Evolutionary conservation across 495 filamentous ascomycete genomes (phyloP), one percentile per base, ranked within the genome.

Genomic region (Geoglossum glabrum): DNA sequence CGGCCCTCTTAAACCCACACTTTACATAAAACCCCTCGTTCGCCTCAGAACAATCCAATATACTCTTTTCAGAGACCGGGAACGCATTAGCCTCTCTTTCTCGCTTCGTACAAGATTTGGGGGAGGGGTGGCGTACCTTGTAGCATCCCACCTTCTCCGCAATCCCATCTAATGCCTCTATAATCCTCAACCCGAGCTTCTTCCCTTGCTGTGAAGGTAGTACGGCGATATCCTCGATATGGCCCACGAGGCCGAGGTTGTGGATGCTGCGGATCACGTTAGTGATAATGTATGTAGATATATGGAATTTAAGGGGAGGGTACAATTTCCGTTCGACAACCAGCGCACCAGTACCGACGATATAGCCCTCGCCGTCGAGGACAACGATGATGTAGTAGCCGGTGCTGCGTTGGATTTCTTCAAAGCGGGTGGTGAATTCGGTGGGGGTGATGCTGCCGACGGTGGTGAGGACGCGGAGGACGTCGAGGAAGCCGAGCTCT

Each of bases 11-110:
- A 70, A 93, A 97, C 46, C 90, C 93, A 68, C 92, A 98, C 78
- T 98, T 98, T 63, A 95, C 79, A 69, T 98, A 98, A 74, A 98
- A 98, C 17, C 89, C 92, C 71, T 95, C 88, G 69, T 98, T 98
- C 62, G 84, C 71, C 66, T 87, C 83, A 9, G 79, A 83, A 67
- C 84, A 87, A 61, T 87, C 84, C 28, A 87, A 74, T 56, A 87
- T 87, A 27, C 73, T 78, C 80, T 81, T 74, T 40, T 10, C 2
- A 27, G 21, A 34, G 31, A 11, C 5, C 4, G 11, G 31, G 11
- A 60, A 21, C 58, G 26, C n/a, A n/a, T n/a, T n/a, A n/a, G n/a
- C n/a, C n/a, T n/a, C n/a, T n/a, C n/a, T n/a, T n/a, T n/a, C 60
- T 60, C 5, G n/a, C 26, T 19, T 23, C 17, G 43, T 43, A 31